These are phyloP conservation scores for Venturia aucupariae DNA, from an alignment of 2,329 filamentous ascomycete species.

Conservation along the genomic window DNA sequence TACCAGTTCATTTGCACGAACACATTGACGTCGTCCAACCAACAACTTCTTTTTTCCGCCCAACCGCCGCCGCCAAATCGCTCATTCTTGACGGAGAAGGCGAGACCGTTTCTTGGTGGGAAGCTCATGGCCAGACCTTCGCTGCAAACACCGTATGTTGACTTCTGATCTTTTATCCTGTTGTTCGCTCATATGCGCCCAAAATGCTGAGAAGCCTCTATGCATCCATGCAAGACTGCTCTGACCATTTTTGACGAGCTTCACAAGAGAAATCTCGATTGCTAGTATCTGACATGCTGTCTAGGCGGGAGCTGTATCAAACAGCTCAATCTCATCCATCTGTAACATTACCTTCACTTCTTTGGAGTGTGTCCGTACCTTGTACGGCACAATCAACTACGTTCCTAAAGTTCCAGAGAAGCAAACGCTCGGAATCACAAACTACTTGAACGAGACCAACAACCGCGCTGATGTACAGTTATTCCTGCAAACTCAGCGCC, in stretches of 20 bases:
- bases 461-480: constrained; percentile 2
- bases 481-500: constrained; percentile 1
- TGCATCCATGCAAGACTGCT: not conserved
- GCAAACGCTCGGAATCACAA: constrained; percentile 9
- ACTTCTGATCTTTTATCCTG: not conserved
- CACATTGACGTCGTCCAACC: constrained; percentile 53
- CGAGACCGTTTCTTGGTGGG: not conserved
- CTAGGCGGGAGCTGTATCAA: not conserved
- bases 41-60: constrained; percentile 50
- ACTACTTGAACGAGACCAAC: constrained; percentile 13
- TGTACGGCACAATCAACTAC: constrained; percentile 13
- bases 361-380: constrained; percentile 3
- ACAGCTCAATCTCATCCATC: not conserved
- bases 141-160: not conserved
- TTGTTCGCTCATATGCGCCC: not conserved
- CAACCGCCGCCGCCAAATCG: constrained; percentile 20
- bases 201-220: not conserved
- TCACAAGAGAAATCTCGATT: not conserved
- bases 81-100: constrained; percentile 9
- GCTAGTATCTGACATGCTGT: not conserved
- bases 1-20: constrained; percentile 47
- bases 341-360: constrained; percentile 13
- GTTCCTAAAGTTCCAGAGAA: constrained; percentile 10
- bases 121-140: not conserved
- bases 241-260: not conserved